Evolutionary conservation across 441 rosid genomes (phyloP).

Genomic region (Populus hybrid): DNA sequence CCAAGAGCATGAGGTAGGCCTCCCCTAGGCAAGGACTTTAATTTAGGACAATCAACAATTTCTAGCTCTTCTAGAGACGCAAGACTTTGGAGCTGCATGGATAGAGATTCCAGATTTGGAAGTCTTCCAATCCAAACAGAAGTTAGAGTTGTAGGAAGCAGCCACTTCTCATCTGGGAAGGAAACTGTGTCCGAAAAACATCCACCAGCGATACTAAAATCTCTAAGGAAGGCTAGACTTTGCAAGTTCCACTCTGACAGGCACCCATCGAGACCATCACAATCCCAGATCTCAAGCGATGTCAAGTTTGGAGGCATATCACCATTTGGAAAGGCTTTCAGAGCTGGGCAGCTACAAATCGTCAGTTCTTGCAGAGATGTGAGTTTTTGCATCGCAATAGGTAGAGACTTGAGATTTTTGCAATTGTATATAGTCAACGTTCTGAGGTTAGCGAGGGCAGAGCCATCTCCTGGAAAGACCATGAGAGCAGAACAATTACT

Average conservation of each 20-base stretch:
- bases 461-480: too few relatives aligned
- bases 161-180: background rate
- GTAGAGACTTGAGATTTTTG: too few relatives aligned
- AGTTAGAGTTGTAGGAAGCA: background rate
- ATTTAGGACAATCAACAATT: background rate
- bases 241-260: background rate
- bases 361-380: too few relatives aligned
- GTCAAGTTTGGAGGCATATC: background rate
- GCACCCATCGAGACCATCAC: background rate
- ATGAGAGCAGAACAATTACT: too few relatives aligned
- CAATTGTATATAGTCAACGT: too few relatives aligned
- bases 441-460: too few relatives aligned
- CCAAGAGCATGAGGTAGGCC: background rate
- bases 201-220: background rate
- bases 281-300: background rate
- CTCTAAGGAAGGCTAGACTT: background rate
- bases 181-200: background rate
- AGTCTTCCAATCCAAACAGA: background rate
- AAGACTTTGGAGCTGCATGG: background rate
- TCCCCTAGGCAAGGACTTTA: background rate
- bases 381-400: too few relatives aligned
- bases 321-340: too few relatives aligned
- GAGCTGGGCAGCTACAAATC: too few relatives aligned
- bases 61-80: background rate
- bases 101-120: background rate